These are phyloP conservation scores for Candida nanaspora DNA, from an alignment of 805 yeast genomes.

Conservation along the genomic window DNA sequence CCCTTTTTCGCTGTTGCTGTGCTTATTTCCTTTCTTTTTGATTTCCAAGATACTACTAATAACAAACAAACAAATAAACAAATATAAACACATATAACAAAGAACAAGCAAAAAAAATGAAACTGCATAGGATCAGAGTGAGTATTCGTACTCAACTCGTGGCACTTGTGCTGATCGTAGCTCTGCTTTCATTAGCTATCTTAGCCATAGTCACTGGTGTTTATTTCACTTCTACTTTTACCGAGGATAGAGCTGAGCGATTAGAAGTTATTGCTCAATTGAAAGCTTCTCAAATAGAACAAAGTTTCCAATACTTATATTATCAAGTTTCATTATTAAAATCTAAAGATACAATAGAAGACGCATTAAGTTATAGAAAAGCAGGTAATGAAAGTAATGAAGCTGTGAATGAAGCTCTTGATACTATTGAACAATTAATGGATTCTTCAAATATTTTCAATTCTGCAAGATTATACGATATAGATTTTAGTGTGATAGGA, in stretches of 20 bases:
- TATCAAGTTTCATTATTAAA: conserved; percentile 66
- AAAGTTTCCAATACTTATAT: conserved; percentile 52
- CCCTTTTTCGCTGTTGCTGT: too few relatives aligned
- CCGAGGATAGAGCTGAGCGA: conserved; percentile 59
- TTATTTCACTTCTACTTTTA: conserved; percentile 59
- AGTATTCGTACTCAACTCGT: conserved; percentile 75
- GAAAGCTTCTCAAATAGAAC: conserved; percentile 73
- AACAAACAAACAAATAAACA: not conserved
- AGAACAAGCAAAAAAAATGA: not conserved
- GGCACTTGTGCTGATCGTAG: conserved; percentile 59
- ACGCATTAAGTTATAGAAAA: conserved; percentile 51
- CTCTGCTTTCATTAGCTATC: conserved; percentile 61
- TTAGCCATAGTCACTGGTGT: conserved; percentile 72
- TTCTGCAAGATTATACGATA: conserved; percentile 61
- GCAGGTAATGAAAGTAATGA: conserved; percentile 64
- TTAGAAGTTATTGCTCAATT: conserved; percentile 73
- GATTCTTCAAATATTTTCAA: conserved; percentile 57
- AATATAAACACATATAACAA: not conserved
- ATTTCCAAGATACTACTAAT: not conserved
- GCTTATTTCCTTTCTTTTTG: too few relatives aligned
- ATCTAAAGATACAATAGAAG: conserved; percentile 51
- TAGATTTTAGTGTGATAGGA: conserved; percentile 42
- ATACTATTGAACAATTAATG: conserved; percentile 52
- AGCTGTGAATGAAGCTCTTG: conserved; percentile 38
- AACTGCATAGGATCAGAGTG: conserved; percentile 31